Base-by-base conservation (phyloP, 2,329 filamentous ascomycete genomes). In the Fusarium zealandicum region DNA sequence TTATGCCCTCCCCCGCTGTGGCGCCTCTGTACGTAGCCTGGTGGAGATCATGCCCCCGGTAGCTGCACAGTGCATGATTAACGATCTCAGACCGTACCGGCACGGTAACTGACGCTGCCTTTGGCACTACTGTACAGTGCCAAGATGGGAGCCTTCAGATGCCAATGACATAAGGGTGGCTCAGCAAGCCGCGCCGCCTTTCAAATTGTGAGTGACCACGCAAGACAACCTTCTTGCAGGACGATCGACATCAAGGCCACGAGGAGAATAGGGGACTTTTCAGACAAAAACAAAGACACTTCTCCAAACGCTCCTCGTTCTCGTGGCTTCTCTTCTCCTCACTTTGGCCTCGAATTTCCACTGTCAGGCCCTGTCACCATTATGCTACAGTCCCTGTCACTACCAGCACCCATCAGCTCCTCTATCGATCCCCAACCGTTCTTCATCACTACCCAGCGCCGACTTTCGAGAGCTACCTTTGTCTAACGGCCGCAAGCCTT, bases 201-300 rank as follows among this genome's bases (percentile, higher is more conserved):
- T 68, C 48, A 68, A 68, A 68, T 66, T 68, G 62, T 65, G 65
- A 64, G 63, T 65, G 64, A 67, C 61, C 65, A 68, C 65, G 65
- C 65, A 68, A 68, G 65, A 65, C 65, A 65, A 62, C 36, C 22
- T 25, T 25, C 22, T 63, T 43, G 46, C 55, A 50, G 46, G 32
- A 63, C 51, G 63, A 66, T 65, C 65, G 55, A 63, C 59, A 61
- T 57, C 47, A 52, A 65, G 64, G 63, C 63, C 63, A 67, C 59
- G 61, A 68, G 54, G 57, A 59, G 54, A 66, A 67, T 66, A 67
- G 65, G 64, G 64, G 64, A 66, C 48, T 32, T 48, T 22, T 36
- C 22, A 6, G 35, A 47, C 47, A 43, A 53, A 63, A 66, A 60
- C 51, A 59, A 25, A 54, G 48, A 51, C 53, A 55, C 55, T 40